Percentiles rank a stretch among this genome's conserved stretches.
Evolutionary conservation across 495 filamentous ascomycete genomes (phyloP).

Genomic region (Daldinia loculata): DNA sequence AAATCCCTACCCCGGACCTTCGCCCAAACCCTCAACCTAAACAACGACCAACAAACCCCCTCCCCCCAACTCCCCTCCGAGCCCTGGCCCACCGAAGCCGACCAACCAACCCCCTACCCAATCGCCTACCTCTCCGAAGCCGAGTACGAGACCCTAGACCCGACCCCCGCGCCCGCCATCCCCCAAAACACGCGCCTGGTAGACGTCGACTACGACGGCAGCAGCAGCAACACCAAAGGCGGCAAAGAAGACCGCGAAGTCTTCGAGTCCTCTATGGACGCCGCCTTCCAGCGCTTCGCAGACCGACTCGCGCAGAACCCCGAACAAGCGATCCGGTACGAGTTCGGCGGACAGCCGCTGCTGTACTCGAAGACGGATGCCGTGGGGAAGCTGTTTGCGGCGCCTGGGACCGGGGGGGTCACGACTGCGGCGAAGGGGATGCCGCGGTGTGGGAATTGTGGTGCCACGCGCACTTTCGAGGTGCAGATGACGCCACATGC

Average conservation of each 20-base stretch:
- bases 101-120: conserved; percentile 75
- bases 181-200: conserved; percentile 60
- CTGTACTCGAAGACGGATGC: conserved; percentile 80
- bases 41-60: conserved; percentile 46
- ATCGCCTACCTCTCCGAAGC: conserved; percentile 82
- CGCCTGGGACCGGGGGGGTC: conserved; percentile 33
- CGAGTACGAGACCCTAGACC: conserved; percentile 86
- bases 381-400: conserved; percentile 70
- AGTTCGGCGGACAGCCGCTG: conserved; percentile 81
- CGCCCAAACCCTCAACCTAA: conserved; percentile 64
- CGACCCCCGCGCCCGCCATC: conserved; percentile 46
- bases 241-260: conserved; percentile 79
- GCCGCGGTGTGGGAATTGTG: conserved; percentile 80
- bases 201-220: conserved; percentile 64
- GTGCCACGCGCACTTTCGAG: conserved; percentile 75
- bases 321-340: conserved; percentile 92
- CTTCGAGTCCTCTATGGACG: conserved; percentile 85
- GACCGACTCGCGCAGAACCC: conserved; percentile 90
- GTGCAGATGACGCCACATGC: conserved; percentile 90
- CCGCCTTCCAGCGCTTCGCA: conserved; percentile 89
- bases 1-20: conserved; percentile 73
- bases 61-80: conserved; percentile 50
- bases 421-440: conserved; percentile 53
- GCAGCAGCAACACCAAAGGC: conserved; percentile 47
- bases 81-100: conserved; percentile 77